Evolutionary conservation across 257 asterid genomes (phyloP).

Genomic region (Euphrasia confusa): DNA sequence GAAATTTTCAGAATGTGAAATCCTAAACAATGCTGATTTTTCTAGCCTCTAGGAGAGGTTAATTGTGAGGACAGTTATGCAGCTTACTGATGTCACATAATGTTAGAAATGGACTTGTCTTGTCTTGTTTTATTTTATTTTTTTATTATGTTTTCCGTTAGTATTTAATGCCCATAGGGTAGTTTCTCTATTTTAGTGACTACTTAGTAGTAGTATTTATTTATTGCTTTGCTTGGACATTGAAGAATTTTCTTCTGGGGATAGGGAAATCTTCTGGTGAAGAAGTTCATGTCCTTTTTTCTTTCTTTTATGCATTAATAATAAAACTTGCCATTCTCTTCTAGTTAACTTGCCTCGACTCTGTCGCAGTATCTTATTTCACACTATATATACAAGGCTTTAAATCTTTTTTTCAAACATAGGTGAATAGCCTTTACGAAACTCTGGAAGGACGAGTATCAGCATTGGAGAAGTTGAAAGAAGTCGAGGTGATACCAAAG

Average conservation of each 20-base stretch:
- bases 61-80: not conserved
- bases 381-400: constrained; percentile 9
- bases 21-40: not conserved
- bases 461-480: constrained; percentile 58
- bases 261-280: no score
- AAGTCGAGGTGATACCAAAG: constrained; percentile 47
- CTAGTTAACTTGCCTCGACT: no score
- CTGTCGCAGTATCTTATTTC: no score
- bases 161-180: no score
- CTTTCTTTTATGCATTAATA: not conserved
- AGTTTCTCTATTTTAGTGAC: not conserved
- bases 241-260: no score
- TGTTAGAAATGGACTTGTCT: no score
- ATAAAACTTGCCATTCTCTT: not conserved
- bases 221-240: not conserved
- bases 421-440: constrained; percentile 51
- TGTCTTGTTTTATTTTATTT: no score
- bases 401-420: constrained; percentile 8
- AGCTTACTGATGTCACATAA: not conserved
- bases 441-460: constrained; percentile 66
- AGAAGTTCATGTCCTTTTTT: no score
- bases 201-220: no score
- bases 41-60: not conserved
- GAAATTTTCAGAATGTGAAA: not conserved
- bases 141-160: no score